Evolutionary conservation across 2,329 filamentous ascomycete genomes (phyloP).

Genomic region (Aspergillus melleus): DNA sequence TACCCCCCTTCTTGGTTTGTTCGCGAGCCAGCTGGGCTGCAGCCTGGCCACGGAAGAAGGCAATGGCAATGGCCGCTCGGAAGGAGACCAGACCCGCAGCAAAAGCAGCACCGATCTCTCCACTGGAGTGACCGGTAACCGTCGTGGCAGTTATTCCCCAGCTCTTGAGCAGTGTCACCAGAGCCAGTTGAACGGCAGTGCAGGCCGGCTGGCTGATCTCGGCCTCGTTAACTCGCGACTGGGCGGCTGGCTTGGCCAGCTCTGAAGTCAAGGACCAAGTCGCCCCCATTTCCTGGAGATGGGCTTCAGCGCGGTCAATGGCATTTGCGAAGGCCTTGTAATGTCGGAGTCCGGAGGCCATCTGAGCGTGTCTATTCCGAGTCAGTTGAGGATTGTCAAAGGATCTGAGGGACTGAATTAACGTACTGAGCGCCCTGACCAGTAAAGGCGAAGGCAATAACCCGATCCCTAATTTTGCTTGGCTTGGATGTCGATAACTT

Average conservation of each 20-base stretch:
- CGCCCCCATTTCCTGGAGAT: neutral
- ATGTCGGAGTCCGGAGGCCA: neutral
- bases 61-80: neutral
- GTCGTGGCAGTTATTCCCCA: conserved; percentile 18
- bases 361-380: neutral
- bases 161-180: conserved; percentile 24
- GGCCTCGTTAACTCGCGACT: neutral
- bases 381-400: neutral
- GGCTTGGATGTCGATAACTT: neutral
- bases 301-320: neutral
- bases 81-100: conserved; percentile 12
- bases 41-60: conserved; percentile 2
- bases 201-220: conserved; percentile 23
- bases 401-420: neutral
- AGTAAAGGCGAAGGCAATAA: conserved; percentile 11
- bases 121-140: conserved; percentile 30
- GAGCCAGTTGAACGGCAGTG: conserved; percentile 31
- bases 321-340: neutral
- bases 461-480: neutral
- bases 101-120: conserved; percentile 36
- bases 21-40: neutral
- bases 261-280: neutral
- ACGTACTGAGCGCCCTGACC: conserved; percentile 13
- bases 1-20: conserved; percentile 1
- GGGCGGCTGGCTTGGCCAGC: neutral